Evolutionary conservation across 495 filamentous ascomycete genomes (phyloP).

Genomic region (Chaetomium tenue): DNA sequence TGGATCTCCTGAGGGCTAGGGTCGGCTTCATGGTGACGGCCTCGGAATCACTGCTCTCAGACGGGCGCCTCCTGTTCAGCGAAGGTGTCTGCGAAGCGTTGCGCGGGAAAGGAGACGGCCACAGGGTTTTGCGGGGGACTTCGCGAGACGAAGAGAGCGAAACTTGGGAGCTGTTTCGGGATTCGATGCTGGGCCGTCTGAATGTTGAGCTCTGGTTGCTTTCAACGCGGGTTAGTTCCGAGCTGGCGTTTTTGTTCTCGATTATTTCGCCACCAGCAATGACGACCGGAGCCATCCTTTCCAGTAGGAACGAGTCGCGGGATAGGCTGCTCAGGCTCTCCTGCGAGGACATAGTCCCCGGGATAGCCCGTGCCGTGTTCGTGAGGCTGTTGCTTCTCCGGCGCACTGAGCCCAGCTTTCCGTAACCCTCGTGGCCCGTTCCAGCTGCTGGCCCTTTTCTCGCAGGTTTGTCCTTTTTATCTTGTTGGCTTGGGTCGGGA

Average conservation of each 20-base stretch:
- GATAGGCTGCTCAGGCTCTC: constrained; percentile 46
- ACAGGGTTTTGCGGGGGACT: constrained; percentile 43
- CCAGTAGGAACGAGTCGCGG: constrained; percentile 57
- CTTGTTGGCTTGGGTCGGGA: constrained; percentile 47
- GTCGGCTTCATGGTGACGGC: constrained; percentile 43
- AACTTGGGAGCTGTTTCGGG: constrained; percentile 42
- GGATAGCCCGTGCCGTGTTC: constrained; percentile 43
- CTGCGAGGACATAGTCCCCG: constrained; percentile 50
- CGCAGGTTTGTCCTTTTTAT: constrained; percentile 53
- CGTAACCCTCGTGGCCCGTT: constrained; percentile 95
- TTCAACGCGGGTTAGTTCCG: constrained; percentile 57
- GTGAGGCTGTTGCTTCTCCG: constrained; percentile 59
- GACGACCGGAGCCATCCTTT: constrained; percentile 81
- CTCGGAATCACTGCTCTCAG: constrained; percentile 55
- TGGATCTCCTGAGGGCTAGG: constrained; percentile 53
- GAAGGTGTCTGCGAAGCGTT: constrained; percentile 25
- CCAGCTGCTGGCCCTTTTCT: constrained; percentile 87
- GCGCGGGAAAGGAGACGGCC: constrained; percentile 53
- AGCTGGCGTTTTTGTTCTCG: constrained; percentile 56
- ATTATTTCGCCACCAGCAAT: constrained; percentile 72
- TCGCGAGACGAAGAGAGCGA: constrained; percentile 44
- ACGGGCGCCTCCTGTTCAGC: constrained; percentile 41
- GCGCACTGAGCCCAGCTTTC: constrained; percentile 60
- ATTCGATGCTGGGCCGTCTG: constrained; percentile 53
- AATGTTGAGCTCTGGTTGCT: constrained; percentile 59